A percentile compares a stretch with the other conserved stretches of the same genome.
phyloP scores from a whole-genome alignment of 1,139 yeast species.

The Eremothecium gossypii region DNA sequence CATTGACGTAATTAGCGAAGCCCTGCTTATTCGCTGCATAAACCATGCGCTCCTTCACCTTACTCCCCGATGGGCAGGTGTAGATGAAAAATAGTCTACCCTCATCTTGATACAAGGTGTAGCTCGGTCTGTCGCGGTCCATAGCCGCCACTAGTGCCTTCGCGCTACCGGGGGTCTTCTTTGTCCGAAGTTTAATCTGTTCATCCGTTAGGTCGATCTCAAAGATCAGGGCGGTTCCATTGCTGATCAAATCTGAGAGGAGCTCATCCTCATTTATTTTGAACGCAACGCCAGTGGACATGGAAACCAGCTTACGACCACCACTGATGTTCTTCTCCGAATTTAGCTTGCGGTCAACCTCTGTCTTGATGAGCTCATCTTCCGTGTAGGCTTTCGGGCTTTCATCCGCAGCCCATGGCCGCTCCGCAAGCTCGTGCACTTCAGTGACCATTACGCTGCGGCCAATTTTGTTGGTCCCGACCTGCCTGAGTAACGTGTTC shows the following conservation, averaged over 20 bases:
- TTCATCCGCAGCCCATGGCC: conserved; percentile 35
- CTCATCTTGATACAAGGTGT: conserved; percentile 39
- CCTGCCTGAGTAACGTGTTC: conserved; percentile 58
- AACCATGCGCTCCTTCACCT: conserved; percentile 85
- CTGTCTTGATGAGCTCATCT: conserved; percentile 40
- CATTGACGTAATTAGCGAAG: conserved; percentile 43
- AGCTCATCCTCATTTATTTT: conserved; percentile 12
- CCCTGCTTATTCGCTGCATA: conserved; percentile 80
- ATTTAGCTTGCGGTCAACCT: conserved; percentile 20
- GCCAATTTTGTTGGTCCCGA: conserved; percentile 59
- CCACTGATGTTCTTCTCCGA: conserved; percentile 8
- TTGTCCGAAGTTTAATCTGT: conserved; percentile 28
- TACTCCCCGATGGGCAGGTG: conserved; percentile 84
- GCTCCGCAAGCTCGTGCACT: conserved; percentile 47
- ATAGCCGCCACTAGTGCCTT: conserved; percentile 25
- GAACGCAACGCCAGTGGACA: conserved; percentile 5
- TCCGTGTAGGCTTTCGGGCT: conserved; percentile 38
- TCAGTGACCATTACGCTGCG: conserved; percentile 50
- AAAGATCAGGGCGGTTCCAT: conserved; percentile 29
- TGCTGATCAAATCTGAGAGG: conserved; percentile 18
- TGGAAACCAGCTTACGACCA: conserved; percentile 3
- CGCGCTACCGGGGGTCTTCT: conserved; percentile 18
- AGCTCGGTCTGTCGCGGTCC: conserved; percentile 43
- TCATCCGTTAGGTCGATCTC: conserved; percentile 33
- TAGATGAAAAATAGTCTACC: conserved; percentile 47